Conservation (phyloP, 1,139 yeast genomes). For the Saccharomycopsis hybrid region DNA sequence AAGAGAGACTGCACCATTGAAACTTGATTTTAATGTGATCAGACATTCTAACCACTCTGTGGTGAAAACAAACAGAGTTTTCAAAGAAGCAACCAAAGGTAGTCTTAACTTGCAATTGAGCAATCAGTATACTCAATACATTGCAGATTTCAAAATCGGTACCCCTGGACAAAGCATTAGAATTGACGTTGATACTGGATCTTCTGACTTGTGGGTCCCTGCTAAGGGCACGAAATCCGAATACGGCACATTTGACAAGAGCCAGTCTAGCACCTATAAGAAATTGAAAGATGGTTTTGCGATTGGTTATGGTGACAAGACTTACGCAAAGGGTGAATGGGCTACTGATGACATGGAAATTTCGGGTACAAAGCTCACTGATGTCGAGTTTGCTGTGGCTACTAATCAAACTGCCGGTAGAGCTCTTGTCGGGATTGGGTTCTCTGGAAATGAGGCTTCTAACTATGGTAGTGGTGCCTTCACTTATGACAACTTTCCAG, state of each 20-base stretch:
- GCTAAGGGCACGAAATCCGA: slow-evolving; percentile 23
- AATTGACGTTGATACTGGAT: slow-evolving; percentile 59
- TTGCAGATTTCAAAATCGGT: slow-evolving; percentile 16
- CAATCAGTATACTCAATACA: slow-evolving; percentile 15
- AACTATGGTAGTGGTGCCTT: slow-evolving; percentile 27
- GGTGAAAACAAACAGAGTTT: not conserved
- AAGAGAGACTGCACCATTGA: slow-evolving; percentile 4
- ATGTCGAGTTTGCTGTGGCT: slow-evolving; percentile 45
- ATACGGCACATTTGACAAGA: slow-evolving; percentile 44
- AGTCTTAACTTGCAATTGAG: slow-evolving; percentile 8
- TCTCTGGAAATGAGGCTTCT: slow-evolving; percentile 44
- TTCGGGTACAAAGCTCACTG: slow-evolving; percentile 34
- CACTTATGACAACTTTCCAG: slow-evolving; percentile 48
- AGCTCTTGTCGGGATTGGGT: slow-evolving; percentile 63
- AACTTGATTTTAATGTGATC: slow-evolving; percentile 16
- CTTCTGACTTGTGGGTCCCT: slow-evolving; percentile 60
- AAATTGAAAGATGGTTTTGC: slow-evolving; percentile 18
- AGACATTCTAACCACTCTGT: slow-evolving; percentile 7
- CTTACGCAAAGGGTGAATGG: slow-evolving; percentile 20
- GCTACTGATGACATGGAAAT: slow-evolving; percentile 24
- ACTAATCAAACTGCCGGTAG: slow-evolving; percentile 42
- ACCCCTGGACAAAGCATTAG: slow-evolving; percentile 35
- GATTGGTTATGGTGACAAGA: slow-evolving; percentile 23
- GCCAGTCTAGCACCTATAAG: slow-evolving; percentile 35
- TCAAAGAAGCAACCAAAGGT: slow-evolving; percentile 6